These are phyloP conservation scores for Nitzschia inconspicua DNA, from an alignment of 108 stramenopile genomes.

Conservation along the genomic window DNA sequence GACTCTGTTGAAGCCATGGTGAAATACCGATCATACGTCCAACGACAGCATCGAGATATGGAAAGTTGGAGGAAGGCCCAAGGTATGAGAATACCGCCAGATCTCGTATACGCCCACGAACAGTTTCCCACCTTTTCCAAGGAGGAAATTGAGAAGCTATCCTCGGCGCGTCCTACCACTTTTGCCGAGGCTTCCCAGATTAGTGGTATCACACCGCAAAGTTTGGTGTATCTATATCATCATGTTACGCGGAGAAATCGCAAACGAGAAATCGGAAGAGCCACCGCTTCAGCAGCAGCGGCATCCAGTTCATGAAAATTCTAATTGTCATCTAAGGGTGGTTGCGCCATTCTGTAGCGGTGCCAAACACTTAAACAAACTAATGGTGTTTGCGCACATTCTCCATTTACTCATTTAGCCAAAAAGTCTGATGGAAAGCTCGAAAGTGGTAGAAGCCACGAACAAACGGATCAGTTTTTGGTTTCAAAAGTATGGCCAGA, in stretches of 20 bases:
- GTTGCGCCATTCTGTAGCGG: too few relatives aligned
- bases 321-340: too few relatives aligned
- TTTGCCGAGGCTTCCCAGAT: conserved; percentile 94
- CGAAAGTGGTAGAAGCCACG: too few relatives aligned
- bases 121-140: conserved; percentile 85
- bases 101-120: conserved; percentile 72
- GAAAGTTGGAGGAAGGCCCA: conserved; percentile 89
- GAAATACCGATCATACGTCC: conserved; percentile 87
- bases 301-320: too few relatives aligned
- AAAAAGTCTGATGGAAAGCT: too few relatives aligned
- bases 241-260: conserved; percentile 72
- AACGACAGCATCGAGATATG: conserved; percentile 91
- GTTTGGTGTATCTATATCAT: conserved; percentile 92
- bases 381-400: too few relatives aligned
- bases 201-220: conserved; percentile 91
- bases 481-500: too few relatives aligned
- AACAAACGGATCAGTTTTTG: too few relatives aligned
- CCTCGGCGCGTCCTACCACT: conserved; percentile 65
- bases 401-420: too few relatives aligned
- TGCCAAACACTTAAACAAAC: too few relatives aligned
- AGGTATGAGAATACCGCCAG: conserved; percentile 86
- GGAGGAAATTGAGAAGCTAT: conserved; percentile 89
- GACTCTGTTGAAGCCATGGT: conserved; percentile 93
- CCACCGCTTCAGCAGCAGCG: too few relatives aligned
- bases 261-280: too few relatives aligned